A percentile compares a stretch with the other conserved stretches of the same genome.
phyloP scores from a whole-genome alignment of 352 stramenopile genomes.

The Phytophthora ramorum region DNA sequence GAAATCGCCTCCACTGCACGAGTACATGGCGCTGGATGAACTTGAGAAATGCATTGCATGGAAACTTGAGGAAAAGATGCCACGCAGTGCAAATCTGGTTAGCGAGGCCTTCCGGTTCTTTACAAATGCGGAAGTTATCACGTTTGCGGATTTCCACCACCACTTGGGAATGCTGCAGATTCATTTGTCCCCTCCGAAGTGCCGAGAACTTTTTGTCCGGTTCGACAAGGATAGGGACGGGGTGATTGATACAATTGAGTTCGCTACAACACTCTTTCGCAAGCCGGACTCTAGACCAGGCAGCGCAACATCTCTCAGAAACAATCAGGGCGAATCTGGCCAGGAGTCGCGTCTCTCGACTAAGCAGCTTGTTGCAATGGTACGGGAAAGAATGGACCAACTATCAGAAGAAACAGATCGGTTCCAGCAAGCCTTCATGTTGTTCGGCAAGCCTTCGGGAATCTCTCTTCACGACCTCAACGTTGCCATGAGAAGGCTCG shows the following conservation, averaged over 20 bases:
- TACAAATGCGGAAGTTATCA: constrained; percentile 68
- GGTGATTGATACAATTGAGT: constrained; percentile 73
- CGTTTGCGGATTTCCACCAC: constrained; percentile 63
- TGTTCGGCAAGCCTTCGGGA: constrained; percentile 70
- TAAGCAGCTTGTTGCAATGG: constrained; percentile 59
- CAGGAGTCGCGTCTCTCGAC: constrained; percentile 55
- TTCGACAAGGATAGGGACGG: constrained; percentile 70
- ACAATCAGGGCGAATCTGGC: constrained; percentile 19
- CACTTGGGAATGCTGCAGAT: constrained; percentile 68
- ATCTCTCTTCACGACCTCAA: constrained; percentile 69
- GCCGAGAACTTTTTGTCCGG: constrained; percentile 63
- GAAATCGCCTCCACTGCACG: constrained; percentile 45
- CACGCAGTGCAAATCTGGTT: constrained; percentile 54
- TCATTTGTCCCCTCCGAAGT: constrained; percentile 59
- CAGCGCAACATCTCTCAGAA: constrained; percentile 33
- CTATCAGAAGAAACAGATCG: constrained; percentile 73
- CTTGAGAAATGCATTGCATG: constrained; percentile 62
- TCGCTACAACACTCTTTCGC: constrained; percentile 61
- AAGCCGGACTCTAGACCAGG: constrained; percentile 38
- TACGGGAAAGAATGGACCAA: constrained; percentile 73
- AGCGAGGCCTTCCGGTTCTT: constrained; percentile 76
- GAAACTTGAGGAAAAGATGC: constrained; percentile 69
- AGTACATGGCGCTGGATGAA: constrained; percentile 59
- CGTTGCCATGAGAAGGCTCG: constrained; percentile 55
- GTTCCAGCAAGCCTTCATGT: constrained; percentile 77